These are phyloP conservation scores for Gilbertella persicaria DNA, from an alignment of 371 early-diverging fungal genomes.

Conservation along the genomic window DNA sequence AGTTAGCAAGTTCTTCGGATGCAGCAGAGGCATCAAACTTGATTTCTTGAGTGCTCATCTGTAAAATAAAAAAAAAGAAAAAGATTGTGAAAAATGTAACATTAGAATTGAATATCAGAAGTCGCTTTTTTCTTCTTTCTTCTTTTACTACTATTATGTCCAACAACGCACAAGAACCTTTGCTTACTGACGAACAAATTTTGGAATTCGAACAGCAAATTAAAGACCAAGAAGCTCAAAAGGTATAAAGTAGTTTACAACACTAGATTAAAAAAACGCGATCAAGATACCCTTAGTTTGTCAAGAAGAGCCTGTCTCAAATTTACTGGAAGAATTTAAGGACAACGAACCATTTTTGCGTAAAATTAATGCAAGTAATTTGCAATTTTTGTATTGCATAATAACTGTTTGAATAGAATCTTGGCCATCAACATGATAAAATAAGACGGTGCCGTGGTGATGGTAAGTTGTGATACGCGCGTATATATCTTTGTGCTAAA, in stretches of 20 bases:
- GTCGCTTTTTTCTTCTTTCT: not conserved
- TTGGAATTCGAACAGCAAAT: conserved; percentile 62
- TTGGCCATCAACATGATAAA: conserved; percentile 47
- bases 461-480: conserved; percentile 42
- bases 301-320: conserved; percentile 45
- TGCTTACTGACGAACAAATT: conserved; percentile 65
- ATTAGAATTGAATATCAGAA: too few species aligned
- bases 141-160: conserved; percentile 4
- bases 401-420: conserved; percentile 41
- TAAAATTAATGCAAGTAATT: conserved; percentile 55
- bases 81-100: not conserved
- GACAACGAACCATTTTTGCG: conserved; percentile 55
- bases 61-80: conserved; percentile 1
- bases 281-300: conserved; percentile 58
- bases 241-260: conserved; percentile 21
- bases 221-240: conserved; percentile 62
- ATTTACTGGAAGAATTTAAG: conserved; percentile 59
- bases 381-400: not conserved
- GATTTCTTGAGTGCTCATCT: not conserved
- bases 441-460: conserved; percentile 72
- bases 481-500: not conserved
- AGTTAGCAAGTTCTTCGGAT: not conserved
- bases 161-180: conserved; percentile 23
- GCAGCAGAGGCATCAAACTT: not conserved
- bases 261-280: conserved; percentile 1